These are phyloP conservation scores for Jimgerdemannia flammicorona DNA, from an alignment of 192 early-diverging fungal genomes.

Conservation along the genomic window DNA sequence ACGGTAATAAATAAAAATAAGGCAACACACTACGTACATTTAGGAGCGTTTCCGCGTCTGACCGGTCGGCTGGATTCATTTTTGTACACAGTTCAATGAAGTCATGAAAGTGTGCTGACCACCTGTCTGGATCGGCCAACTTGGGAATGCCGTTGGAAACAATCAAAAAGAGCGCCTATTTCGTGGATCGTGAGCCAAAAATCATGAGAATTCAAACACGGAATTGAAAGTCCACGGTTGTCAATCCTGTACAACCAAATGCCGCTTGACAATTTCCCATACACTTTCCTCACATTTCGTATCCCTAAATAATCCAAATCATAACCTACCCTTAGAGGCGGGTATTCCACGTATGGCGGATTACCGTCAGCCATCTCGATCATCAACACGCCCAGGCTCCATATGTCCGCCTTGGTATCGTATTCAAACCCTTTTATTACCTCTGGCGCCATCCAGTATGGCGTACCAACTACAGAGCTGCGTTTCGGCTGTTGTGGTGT, in stretches of 20 bases:
- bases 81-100: conserved; percentile 72
- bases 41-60: conserved; percentile 68
- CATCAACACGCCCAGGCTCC: conserved; percentile 91
- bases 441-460: conserved; percentile 99
- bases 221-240: background rate
- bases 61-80: conserved; percentile 68
- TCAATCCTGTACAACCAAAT: too few relatives aligned
- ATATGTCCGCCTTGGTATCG: conserved; percentile 88
- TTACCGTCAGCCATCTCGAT: conserved; percentile 97
- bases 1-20: background rate
- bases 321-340: conserved; percentile 48
- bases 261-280: too few relatives aligned
- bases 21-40: conserved; percentile 25
- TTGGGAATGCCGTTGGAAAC: conserved; percentile 86
- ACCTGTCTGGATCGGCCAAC: conserved; percentile 72
- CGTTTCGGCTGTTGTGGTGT: conserved; percentile 77
- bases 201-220: background rate
- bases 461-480: conserved; percentile 85
- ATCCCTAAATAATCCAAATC: too few relatives aligned
- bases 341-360: conserved; percentile 92
- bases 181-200: background rate
- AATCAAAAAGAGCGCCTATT: conserved; percentile 79
- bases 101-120: conserved; percentile 70
- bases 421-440: conserved; percentile 91
- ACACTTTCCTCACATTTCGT: too few relatives aligned